A percentile compares a stretch with the other conserved stretches of the same genome.
Evolutionary conservation across 495 filamentous ascomycete genomes (phyloP).

Genomic region (Venustampulla echinocandica): DNA sequence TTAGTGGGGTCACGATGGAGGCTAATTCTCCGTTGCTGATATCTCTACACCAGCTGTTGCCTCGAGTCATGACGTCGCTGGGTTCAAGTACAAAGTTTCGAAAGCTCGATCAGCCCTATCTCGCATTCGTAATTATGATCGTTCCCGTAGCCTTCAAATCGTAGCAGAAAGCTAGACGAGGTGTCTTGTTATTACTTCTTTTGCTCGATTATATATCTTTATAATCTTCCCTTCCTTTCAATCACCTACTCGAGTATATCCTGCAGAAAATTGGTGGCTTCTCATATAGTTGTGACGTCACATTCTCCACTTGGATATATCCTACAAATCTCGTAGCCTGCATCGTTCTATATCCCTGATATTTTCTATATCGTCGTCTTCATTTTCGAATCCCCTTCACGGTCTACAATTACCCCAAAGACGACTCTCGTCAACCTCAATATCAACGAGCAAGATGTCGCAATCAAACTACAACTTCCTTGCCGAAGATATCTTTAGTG

Average conservation of each 20-base stretch:
- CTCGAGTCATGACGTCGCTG: too few species aligned
- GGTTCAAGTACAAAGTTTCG: too few species aligned
- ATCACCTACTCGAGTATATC: not conserved
- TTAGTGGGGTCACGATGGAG: too few species aligned
- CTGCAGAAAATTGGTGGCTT: too few species aligned
- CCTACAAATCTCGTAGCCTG: too few species aligned
- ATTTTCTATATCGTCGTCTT: not conserved
- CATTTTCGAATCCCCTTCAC: not conserved
- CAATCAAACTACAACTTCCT: conserved; percentile 16
- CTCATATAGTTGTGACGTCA: too few species aligned
- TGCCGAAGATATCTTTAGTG: conserved; percentile 17
- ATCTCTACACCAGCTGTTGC: not conserved
- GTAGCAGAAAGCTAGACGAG: too few species aligned
- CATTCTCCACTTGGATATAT: too few species aligned
- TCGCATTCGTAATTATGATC: too few species aligned
- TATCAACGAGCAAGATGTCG: conserved; percentile 13
- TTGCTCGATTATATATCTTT: not conserved
- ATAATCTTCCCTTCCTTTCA: not conserved
- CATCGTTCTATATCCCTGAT: not conserved
- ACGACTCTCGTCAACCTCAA: not conserved
- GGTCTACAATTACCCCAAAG: not conserved
- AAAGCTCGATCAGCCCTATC: too few species aligned
- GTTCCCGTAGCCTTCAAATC: too few species aligned
- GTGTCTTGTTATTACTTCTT: not conserved
- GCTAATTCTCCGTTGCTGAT: not conserved